Base-by-base conservation (phyloP, 2,329 filamentous ascomycete genomes). In the Seiridium cupressi region DNA sequence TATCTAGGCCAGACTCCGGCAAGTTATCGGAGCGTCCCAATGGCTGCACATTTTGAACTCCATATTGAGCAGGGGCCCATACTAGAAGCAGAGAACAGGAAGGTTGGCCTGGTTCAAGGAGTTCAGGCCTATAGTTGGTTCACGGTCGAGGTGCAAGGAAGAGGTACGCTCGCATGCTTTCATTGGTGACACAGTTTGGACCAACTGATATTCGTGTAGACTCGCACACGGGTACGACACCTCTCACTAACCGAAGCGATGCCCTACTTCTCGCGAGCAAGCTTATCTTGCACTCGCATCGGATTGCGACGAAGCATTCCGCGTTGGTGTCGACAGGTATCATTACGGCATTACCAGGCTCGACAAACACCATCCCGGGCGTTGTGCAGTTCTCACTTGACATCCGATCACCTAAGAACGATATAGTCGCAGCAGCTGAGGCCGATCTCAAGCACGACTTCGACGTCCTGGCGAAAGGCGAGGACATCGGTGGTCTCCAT, bases 41-140 rank as follows among this genome's bases (percentile, higher is more conserved):
- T 93, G 74, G 89, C 85, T 0, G 90, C 89, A 0, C 90, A 94
- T 72, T 93, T 94, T 68, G 91, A 94, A 72, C 80, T 95, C 8
- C 91, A 95, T 69, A 94, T 94, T 57, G 92, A 96, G 71, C 92
- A 96, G 71, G 91, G 91, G 0, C 90, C 91, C 0, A 84, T 92
- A 40, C 81, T 96, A 1, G 87, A 93, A 68, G 81, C 81, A 13
- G 79, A 83, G 35, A 76, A 80, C 34, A 81, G 87, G 64, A 86
- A 87, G 58, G 82, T 94, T 56, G 88, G 89, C 31, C 82, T 91
- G 5, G 90, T 93, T 4, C 82, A 84, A 38, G 89, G 89, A 2
- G 89, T 90, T 1, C 90, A 93, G 70, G 88, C 88, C 4, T 92
- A 91, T 72, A 84, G 86, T 60, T 93, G 90, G 90, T 87, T 87